Evolutionary conservation across 1,284 basidiomycete species (phyloP), one percentile per base, ranked within the genome.

Genomic region (Ceratobasidium sp.): DNA sequence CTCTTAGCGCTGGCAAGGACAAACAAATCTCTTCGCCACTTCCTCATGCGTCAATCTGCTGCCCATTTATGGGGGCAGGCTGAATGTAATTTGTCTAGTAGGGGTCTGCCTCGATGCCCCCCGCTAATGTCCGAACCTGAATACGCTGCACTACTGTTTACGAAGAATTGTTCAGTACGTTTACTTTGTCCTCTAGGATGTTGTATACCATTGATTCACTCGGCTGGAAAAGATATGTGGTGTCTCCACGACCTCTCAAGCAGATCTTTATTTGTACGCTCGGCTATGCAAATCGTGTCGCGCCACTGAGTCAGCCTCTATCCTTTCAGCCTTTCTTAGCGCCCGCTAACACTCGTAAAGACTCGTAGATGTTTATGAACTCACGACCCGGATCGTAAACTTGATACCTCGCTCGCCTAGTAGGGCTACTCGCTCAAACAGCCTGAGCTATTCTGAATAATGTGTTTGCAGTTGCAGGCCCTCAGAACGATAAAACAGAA

Each of bases 101-200:
- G 6, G 44, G 58, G 23, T 23, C 23, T 60, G 15, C 58, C 58
- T n/a, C 23, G 23, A 12, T 60, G 58, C 26, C 58, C 58, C 23
- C 5, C 58, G 23, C 58, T 26, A 13, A 23, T 60, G 58, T 23
- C 26, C 28, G 58, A 60, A 26, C 58, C 58, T 5, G n/a, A 60
- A 26, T 60, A 60, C 13, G 58, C 33, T 23, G 58, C 58, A 28
- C 23, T 60, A 33, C 13, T 60, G 4, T 60, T 60, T 33, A 60
- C 58, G 28, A 60, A 60, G 33, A 28, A 23, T 60, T 60, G 58
- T 28, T 28, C 58, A 28, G 58, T 60, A 28, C 15, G 58, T 60
- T 28, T 46, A 13, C 28, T n/a, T 13, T n/a, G n/a, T n/a, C n/a
- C n/a, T n/a, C 58, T 60, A 26, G 13, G 5, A 26, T 13, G 58